phyloP scores from a whole-genome alignment of 1,284 basidiomycete species.

The Neolentinus lepideus region DNA sequence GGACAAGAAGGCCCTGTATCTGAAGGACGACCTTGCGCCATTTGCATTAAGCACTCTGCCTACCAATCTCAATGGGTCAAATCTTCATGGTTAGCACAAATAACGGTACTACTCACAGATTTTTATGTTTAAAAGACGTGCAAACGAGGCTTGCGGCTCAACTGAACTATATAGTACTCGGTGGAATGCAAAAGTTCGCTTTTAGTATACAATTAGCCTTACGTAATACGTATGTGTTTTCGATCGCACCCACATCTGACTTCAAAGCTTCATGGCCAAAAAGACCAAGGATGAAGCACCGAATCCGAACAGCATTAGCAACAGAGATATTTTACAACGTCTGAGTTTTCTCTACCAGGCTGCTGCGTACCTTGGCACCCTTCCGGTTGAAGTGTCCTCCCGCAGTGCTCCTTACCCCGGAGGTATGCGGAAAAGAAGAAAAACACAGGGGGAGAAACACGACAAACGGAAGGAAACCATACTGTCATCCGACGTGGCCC shows the following conservation, averaged over 20 bases:
- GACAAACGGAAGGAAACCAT: neutral
- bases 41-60: too few species aligned
- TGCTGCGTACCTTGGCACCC: slow-evolving; percentile 51
- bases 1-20: slow-evolving; percentile 19
- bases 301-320: slow-evolving; percentile 47
- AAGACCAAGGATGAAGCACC: slow-evolving; percentile 53
- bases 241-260: neutral
- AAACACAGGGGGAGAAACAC: slow-evolving; percentile 13
- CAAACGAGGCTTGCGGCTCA: too few species aligned
- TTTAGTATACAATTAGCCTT: too few species aligned
- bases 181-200: too few species aligned
- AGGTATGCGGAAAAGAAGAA: slow-evolving; percentile 12
- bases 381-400: slow-evolving; percentile 16
- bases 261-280: slow-evolving; percentile 46
- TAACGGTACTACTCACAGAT: too few species aligned
- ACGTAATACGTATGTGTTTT: too few species aligned
- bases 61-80: too few species aligned
- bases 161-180: too few species aligned
- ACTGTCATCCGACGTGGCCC: slow-evolving; percentile 44
- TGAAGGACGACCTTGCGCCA: slow-evolving; percentile 13
- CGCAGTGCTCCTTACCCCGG: neutral
- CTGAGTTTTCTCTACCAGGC: slow-evolving; percentile 83
- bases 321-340: slow-evolving; percentile 71
- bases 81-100: too few species aligned
- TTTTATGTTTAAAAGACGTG: too few species aligned